These are phyloP conservation scores for Phytophthora cajani DNA, from an alignment of 352 stramenopile species.

Conservation along the genomic window DNA sequence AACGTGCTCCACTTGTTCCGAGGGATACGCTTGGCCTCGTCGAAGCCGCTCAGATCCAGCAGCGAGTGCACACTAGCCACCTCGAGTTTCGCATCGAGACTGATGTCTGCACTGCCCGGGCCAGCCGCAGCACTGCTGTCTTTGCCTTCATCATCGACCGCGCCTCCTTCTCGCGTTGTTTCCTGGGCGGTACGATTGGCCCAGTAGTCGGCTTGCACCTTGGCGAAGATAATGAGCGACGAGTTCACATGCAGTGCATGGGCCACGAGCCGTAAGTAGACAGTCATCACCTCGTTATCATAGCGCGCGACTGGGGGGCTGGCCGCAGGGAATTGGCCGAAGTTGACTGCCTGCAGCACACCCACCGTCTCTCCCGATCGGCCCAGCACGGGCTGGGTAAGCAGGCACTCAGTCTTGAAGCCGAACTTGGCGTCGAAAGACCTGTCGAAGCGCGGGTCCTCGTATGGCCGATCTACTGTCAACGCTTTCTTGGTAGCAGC, in stretches of 20 bases:
- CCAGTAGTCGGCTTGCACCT: conserved; percentile 83
- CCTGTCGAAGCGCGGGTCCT: conserved; percentile 80
- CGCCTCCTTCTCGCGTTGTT: conserved; percentile 15
- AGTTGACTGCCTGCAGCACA: conserved; percentile 74
- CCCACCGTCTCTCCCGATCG: conserved; percentile 71
- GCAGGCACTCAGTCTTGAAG: conserved; percentile 82
- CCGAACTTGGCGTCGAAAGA: conserved; percentile 85
- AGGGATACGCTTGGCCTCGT: conserved; percentile 66
- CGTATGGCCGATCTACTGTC: conserved; percentile 74
- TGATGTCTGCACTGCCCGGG: conserved; percentile 33
- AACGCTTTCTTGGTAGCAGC: conserved; percentile 63
- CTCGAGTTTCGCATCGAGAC: conserved; percentile 52
- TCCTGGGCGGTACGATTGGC: conserved; percentile 57
- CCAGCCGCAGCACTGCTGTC: conserved; percentile 8
- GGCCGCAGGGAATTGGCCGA: conserved; percentile 51
- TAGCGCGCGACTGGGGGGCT: conserved; percentile 63
- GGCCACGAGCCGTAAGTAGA: conserved; percentile 69
- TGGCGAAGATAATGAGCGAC: conserved; percentile 83
- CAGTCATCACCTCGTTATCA: conserved; percentile 65
- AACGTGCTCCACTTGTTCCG: conserved; percentile 84
- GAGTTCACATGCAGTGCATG: conserved; percentile 74
- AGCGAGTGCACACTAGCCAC: conserved; percentile 76
- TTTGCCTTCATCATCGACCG: not conserved
- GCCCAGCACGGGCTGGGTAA: conserved; percentile 78
- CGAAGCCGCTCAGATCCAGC: conserved; percentile 68